Evolutionary conservation across 116 monocot species (phyloP).

Genomic region (Phalaenopsis hybrid): DNA sequence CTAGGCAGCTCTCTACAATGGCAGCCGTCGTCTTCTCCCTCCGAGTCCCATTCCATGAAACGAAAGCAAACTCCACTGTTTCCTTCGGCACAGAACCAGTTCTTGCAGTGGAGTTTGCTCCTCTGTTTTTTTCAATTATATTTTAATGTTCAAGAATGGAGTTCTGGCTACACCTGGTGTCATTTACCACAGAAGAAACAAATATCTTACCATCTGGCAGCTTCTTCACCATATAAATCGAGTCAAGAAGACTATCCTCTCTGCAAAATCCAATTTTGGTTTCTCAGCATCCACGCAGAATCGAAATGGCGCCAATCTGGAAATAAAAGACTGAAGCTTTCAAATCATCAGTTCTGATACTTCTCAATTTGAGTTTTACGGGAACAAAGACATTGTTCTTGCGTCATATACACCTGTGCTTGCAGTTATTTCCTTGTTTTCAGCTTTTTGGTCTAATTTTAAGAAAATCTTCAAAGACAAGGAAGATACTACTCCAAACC

Average conservation of each 20-base stretch:
- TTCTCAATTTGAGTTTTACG: not conserved
- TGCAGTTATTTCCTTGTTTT: not conserved
- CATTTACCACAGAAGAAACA: constrained; percentile 27
- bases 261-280: constrained; percentile 28
- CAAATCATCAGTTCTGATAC: not conserved
- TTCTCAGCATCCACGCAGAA: constrained; percentile 20
- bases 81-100: constrained; percentile 53
- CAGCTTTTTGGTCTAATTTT: constrained; percentile 28
- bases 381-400: constrained; percentile 13
- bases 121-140: constrained; percentile 40
- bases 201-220: not conserved
- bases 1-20: constrained; percentile 54
- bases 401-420: not conserved
- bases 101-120: constrained; percentile 64
- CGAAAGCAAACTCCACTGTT: constrained; percentile 1
- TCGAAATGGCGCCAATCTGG: not conserved
- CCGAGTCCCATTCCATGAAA: constrained; percentile 42
- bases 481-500: not conserved
- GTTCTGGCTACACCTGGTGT: constrained; percentile 25
- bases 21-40: constrained; percentile 31
- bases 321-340: too few relatives aligned
- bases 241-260: constrained; percentile 34
- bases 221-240: not conserved
- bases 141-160: constrained; percentile 57
- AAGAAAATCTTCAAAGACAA: not conserved